These are phyloP conservation scores for Aspergillus hancockii DNA, from an alignment of 495 filamentous ascomycete genomes.

Conservation along the genomic window DNA sequence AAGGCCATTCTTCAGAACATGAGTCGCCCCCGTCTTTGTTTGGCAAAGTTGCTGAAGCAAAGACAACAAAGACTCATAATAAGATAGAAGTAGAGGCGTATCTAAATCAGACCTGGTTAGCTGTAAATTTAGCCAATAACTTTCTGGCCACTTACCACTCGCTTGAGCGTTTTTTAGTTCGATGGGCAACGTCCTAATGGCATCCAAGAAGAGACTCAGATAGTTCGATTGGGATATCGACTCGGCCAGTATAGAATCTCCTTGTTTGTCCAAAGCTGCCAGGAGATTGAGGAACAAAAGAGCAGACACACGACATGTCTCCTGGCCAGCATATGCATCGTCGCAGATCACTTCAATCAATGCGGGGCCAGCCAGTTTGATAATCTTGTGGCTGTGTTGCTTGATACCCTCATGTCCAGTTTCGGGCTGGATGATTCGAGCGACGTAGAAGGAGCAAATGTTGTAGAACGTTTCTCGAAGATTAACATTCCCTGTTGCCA, in stretches of 20 bases:
- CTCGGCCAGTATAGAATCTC: conserved; percentile 74
- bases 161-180: conserved; percentile 59
- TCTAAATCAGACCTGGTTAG: conserved; percentile 40
- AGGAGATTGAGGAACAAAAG: conserved; percentile 75
- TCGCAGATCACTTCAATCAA: conserved; percentile 87
- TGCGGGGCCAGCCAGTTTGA: conserved; percentile 74
- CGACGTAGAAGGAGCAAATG: conserved; percentile 82
- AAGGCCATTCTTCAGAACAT: conserved; percentile 84
- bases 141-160: conserved; percentile 43
- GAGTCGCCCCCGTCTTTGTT: conserved; percentile 74
- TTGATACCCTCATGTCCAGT: conserved; percentile 40
- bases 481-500: conserved; percentile 65
- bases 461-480: conserved; percentile 84
- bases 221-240: conserved; percentile 83
- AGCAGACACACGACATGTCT: conserved; percentile 77
- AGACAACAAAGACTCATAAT: conserved; percentile 74
- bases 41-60: conserved; percentile 84
- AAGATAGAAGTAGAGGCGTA: conserved; percentile 55
- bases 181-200: conserved; percentile 66
- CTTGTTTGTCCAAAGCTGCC: conserved; percentile 62
- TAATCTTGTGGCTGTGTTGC: conserved; percentile 68
- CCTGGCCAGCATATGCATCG: conserved; percentile 85
- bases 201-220: conserved; percentile 82
- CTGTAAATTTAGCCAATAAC: not conserved
- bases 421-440: conserved; percentile 60